These are phyloP conservation scores for Agrocybe praecox DNA, from an alignment of 768 basidiomycete species.

Conservation along the genomic window DNA sequence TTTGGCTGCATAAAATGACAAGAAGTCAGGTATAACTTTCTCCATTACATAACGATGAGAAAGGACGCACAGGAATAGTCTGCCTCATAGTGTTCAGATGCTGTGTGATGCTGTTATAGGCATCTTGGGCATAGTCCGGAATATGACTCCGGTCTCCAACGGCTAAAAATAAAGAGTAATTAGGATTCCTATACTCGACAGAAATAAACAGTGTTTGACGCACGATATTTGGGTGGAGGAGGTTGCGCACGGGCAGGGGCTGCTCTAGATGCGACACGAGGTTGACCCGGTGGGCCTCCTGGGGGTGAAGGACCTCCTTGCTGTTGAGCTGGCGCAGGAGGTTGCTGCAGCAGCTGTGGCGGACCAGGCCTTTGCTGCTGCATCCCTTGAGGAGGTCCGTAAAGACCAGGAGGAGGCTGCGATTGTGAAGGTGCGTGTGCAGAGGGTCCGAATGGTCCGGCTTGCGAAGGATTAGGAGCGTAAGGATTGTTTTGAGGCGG, in stretches of 20 bases:
- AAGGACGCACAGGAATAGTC: conserved; percentile 65
- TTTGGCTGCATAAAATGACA: conserved; percentile 53
- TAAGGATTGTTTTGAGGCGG: conserved; percentile 27
- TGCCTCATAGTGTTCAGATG: conserved; percentile 73
- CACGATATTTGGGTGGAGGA: conserved; percentile 47
- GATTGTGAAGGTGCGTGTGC: not conserved
- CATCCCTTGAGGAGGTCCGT: conserved; percentile 38
- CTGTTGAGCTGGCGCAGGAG: conserved; percentile 23
- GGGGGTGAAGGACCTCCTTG: conserved; percentile 31
- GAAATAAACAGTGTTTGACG: conserved; percentile 17
- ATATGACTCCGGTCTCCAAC: conserved; percentile 94
- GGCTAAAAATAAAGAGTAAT: conserved; percentile 47
- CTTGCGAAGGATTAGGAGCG: conserved; percentile 15
- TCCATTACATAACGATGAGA: not conserved
- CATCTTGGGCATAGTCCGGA: conserved; percentile 64
- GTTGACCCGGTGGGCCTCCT: conserved; percentile 25
- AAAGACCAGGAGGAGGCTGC: conserved; percentile 25
- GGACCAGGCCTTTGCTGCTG: conserved; percentile 25
- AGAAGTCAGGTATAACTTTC: not conserved
- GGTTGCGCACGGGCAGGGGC: conserved; percentile 23
- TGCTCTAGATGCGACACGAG: conserved; percentile 24
- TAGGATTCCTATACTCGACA: not conserved
- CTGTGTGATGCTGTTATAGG: conserved; percentile 65
- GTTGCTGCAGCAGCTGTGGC: conserved; percentile 16
- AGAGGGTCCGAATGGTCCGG: not conserved